Evolutionary conservation across 495 filamentous ascomycete genomes (phyloP), one percentile per base, ranked within the genome.

Genomic region (Aspergillus avenaceus): DNA sequence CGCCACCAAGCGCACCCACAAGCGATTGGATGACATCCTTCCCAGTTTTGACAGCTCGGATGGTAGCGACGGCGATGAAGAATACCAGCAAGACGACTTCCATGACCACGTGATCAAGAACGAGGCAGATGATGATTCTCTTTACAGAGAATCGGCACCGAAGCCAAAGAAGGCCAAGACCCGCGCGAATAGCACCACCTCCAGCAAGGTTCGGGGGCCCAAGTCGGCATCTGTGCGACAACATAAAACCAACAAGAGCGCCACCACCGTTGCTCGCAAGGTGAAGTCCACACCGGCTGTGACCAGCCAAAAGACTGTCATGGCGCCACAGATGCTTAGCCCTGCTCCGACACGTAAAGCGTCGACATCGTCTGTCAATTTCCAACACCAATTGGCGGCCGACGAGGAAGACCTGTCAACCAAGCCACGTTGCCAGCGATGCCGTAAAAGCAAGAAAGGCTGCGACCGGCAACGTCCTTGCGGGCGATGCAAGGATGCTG

Each of bases 381-480:
- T 85, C 63, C 84, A 85, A 53, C 79, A 84, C 45, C 79, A 81
- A 54, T 82, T 91, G 41, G 87, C 82, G 40, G 83, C 82, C 4
- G 93, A 96, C 52, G 88, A 95, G 36, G 89, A 95, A 41, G 91
- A 96, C 55, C 73, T 96, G 16, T 95, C 89, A 1, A 89, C 86
- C 29, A 96, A 97, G 70, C 93, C 93, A 24, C 91, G 93, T 55
- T 98, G 93, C 77, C 93, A 97, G 64, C 88, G 93, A 38, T 98
- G 93, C 75, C 85, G 93, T 53, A 97, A 97, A 81, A 97, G 91
- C 66, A 98, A 98, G 79, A 98, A 98, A 71, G 93, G 93, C 5
- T 98, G 93, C 63, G 95, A 98, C 74, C 84, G 93, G 46, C 91
- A 96, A 61, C 84, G 93, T 32, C 93, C 93, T 9, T 98, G 93